Base-by-base conservation (phyloP, 352 stramenopile genomes). In the Pythium chondricola region DNA sequence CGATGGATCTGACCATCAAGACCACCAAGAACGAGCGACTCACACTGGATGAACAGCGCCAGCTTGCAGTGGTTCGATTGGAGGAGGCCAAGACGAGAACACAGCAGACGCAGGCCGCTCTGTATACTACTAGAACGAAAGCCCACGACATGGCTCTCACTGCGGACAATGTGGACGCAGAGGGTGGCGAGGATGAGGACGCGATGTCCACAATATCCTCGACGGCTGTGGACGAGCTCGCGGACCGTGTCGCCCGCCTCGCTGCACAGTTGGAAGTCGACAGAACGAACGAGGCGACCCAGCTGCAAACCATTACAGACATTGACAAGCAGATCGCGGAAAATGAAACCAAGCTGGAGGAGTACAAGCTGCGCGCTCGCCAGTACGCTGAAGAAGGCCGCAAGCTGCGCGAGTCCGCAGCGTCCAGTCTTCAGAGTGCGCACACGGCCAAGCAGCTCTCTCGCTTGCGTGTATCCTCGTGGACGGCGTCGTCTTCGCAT, bases 211-310 rank as follows among this genome's bases (percentile, higher is more conserved):
- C 22, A 14, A 26, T 8, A 14, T 29, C n/a, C 5, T 20, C 47
- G 16, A 40, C 38, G 7, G 30, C 11, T 16, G 18, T 33, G 6
- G 38, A 56, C 5, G 31, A 49, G 13, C 41, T 60, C 1, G 37
- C 40, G 6, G 64, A 73, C 14, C 52, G 53, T 2, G 53, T 87
- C 7, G 68, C 56, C 7, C 60, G 67, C 0, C 58, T 85, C 17
- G 63, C 69, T n/a, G 76, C 76, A 1, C 77, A 88, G 58, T 50
- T 75, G 0, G 71, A 85, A 52, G 69, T 88, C 11, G 73, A 81
- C 6, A 46, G 56, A 0, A 76, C 58, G 11, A 41, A 63, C 0
- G 69, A 88, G 48, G 69, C 73, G 10, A 83, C 71, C 11, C 61
- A 79, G 35, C 32, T 31, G 0, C 63, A 69, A 13, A 51, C 63